Conservation (phyloP, 345 rosid genomes). For the Jatropha curcas region DNA sequence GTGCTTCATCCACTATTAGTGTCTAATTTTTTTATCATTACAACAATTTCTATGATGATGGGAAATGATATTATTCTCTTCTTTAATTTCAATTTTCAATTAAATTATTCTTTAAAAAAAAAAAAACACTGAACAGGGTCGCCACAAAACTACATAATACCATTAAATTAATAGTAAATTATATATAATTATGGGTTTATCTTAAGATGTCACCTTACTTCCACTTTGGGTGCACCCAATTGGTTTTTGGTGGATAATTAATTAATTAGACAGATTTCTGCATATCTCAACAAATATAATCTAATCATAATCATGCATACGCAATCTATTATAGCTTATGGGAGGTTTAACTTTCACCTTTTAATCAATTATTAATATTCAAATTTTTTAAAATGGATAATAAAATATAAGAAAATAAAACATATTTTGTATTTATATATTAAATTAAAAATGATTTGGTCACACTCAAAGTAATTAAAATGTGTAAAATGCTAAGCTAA, state of each 20-base stretch:
- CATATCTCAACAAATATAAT: too few species aligned
- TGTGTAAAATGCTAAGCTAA: too few species aligned
- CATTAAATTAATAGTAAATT: neutral
- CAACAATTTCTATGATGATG: conserved; percentile 19
- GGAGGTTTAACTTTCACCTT: too few species aligned
- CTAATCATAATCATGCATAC: too few species aligned
- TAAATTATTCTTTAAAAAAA: neutral
- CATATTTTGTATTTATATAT: too few species aligned
- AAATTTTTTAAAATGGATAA: too few species aligned
- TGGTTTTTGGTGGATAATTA: neutral
- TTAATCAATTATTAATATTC: too few species aligned
- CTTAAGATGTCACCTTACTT: neutral
- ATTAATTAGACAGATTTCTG: too few species aligned
- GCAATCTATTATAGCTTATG: too few species aligned
- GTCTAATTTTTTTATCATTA: neutral
- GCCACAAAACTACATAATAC: neutral
- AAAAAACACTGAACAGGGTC: neutral
- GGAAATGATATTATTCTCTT: conserved; percentile 27
- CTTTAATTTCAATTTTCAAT: neutral
- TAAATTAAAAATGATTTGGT: neutral
- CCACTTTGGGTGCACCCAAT: neutral
- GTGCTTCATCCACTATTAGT: conserved; percentile 32
- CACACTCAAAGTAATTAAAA: too few species aligned
- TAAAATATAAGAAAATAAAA: too few species aligned
- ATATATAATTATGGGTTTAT: neutral